phyloP scores from a whole-genome alignment of 179 eudicot genomes.

The Carnegiea gigantea region DNA sequence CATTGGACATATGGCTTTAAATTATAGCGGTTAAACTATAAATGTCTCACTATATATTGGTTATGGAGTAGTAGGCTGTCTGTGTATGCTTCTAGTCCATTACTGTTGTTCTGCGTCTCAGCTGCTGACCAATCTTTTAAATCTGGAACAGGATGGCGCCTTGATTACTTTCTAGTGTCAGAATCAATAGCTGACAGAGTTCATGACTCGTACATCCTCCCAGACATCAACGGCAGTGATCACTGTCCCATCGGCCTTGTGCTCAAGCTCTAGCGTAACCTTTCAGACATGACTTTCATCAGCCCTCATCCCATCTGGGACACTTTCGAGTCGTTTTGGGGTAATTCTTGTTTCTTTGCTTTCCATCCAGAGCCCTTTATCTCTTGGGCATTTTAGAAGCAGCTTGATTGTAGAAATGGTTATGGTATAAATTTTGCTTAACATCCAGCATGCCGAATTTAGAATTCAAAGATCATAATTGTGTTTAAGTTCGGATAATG shows the following conservation, averaged over 20 bases:
- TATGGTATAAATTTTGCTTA: not conserved
- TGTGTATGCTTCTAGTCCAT: too few species aligned
- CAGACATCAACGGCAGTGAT: constrained; percentile 90
- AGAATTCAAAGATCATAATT: not conserved
- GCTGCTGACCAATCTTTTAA: not conserved
- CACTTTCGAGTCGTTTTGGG: not conserved
- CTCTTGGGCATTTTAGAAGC: not conserved
- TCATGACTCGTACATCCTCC: constrained; percentile 87
- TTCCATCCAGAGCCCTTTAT: not conserved
- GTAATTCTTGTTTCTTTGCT: not conserved
- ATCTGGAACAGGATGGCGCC: constrained; percentile 77
- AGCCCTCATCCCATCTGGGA: not conserved
- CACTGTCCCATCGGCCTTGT: constrained; percentile 91
- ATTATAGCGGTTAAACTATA: too few species aligned
- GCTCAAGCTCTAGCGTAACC: constrained; percentile 47
- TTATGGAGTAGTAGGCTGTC: too few species aligned
- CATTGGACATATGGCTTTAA: too few species aligned
- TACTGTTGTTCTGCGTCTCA: not conserved
- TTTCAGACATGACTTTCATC: not conserved
- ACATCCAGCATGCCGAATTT: not conserved
- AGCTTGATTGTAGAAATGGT: not conserved
- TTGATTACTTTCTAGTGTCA: constrained; percentile 83
- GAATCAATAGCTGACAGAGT: constrained; percentile 59
- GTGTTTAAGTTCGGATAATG: not conserved
- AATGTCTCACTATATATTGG: not conserved